phyloP scores from a whole-genome alignment of 2,329 filamentous ascomycete genomes.

The Fusarium ramigenum region DNA sequence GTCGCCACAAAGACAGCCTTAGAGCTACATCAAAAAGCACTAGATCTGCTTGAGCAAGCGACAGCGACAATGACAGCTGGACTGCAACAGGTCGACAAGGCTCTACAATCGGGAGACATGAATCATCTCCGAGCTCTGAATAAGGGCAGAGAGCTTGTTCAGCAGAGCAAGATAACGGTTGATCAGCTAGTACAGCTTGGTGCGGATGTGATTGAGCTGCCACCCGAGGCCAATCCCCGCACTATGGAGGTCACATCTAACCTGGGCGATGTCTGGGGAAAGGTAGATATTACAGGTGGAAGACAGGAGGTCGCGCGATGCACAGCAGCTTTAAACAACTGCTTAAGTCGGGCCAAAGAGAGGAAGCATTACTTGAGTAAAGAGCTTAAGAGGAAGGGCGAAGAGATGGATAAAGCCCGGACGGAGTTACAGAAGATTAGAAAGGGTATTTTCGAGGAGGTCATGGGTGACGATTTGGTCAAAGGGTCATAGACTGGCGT shows the following conservation, averaged over 20 bases:
- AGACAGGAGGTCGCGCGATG: constrained; percentile 50
- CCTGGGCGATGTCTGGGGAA: constrained; percentile 61
- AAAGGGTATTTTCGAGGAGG: constrained; percentile 48
- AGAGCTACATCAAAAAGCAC: constrained; percentile 54
- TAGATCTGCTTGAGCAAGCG: constrained; percentile 53
- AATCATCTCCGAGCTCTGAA: constrained; percentile 36
- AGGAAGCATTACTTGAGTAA: constrained; percentile 43
- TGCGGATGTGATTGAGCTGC: constrained; percentile 14
- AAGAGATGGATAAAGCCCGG: constrained; percentile 47
- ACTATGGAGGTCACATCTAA: constrained; percentile 44
- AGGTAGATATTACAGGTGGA: constrained; percentile 60
- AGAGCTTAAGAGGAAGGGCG: constrained; percentile 46
- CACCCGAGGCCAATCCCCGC: constrained; percentile 55
- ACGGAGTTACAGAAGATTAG: constrained; percentile 56
- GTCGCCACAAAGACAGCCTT: constrained; percentile 48
- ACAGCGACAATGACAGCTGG: constrained; percentile 47
- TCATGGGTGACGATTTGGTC: constrained; percentile 14
- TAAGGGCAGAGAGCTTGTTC: constrained; percentile 15
- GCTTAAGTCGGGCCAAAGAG: constrained; percentile 46
- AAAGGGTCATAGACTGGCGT: constrained; percentile 1
- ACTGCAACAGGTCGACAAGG: constrained; percentile 52
- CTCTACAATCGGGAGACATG: constrained; percentile 48
- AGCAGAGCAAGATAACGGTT: constrained; percentile 13
- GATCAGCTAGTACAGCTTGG: constrained; percentile 26
- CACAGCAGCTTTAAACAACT: constrained; percentile 43